A percentile compares a stretch with the other conserved stretches of the same genome.
These are phyloP conservation scores for Citeromyces matritensis DNA, from an alignment of 805 yeast genomes.

Conservation along the genomic window DNA sequence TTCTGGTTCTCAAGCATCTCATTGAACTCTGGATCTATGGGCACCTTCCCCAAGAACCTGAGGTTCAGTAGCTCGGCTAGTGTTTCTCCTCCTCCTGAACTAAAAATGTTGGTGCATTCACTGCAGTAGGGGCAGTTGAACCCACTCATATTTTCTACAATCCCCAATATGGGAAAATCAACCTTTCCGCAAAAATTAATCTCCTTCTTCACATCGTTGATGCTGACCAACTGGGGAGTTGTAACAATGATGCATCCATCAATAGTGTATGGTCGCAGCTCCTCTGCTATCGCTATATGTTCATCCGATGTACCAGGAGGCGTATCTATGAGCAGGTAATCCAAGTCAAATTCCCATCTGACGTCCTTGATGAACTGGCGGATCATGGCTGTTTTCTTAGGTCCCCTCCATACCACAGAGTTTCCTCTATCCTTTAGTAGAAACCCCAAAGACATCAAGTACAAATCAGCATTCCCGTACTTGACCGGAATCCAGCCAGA, in stretches of 20 bases:
- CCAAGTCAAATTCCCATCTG: constrained; percentile 69
- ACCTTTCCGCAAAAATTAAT: constrained; percentile 86
- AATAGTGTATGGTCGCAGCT: constrained; percentile 52
- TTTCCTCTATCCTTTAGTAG: constrained; percentile 71
- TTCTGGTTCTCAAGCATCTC: constrained; percentile 73
- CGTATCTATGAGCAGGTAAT: constrained; percentile 80
- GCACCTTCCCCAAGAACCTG: constrained; percentile 73
- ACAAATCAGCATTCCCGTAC: constrained; percentile 29
- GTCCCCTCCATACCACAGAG: constrained; percentile 97
- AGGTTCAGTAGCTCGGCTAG: constrained; percentile 50
- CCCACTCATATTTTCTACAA: constrained; percentile 95
- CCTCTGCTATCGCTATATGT: constrained; percentile 94
- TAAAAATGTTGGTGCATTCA: constrained; percentile 84
- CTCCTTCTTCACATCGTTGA: constrained; percentile 91
- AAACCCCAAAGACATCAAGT: constrained; percentile 82
- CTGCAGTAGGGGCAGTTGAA: constrained; percentile 89
- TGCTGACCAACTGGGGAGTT: constrained; percentile 88
- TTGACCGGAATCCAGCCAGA: constrained; percentile 91
- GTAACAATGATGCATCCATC: constrained; percentile 95
- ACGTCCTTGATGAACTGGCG: constrained; percentile 86
- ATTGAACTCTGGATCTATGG: constrained; percentile 87
- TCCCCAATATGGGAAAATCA: constrained; percentile 63
- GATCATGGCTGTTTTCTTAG: constrained; percentile 96
- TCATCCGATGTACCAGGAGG: constrained; percentile 99
- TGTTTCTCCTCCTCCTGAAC: constrained; percentile 79